These are phyloP conservation scores for Bryum argenteum DNA, from an alignment of 225 moss, liverwort and hornwort genomes.

Conservation along the genomic window DNA sequence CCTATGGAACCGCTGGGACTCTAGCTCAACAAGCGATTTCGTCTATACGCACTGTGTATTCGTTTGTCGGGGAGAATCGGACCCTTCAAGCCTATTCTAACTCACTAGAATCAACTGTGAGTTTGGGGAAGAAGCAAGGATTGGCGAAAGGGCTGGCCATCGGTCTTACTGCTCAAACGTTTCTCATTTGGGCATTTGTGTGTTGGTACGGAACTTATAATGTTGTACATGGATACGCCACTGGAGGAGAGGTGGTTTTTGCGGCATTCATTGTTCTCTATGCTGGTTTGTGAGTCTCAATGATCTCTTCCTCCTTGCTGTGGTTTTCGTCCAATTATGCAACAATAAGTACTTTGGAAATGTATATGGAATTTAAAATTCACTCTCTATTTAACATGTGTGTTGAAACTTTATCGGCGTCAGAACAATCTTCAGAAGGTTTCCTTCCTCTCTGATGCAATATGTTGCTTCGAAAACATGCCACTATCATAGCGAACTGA, in stretches of 20 bases:
- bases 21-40: constrained; percentile 65
- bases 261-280: constrained; percentile 47
- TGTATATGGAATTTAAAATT: no score
- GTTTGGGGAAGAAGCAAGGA: constrained; percentile 58
- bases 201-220: constrained; percentile 73
- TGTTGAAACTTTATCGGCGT: no score
- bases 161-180: constrained; percentile 53
- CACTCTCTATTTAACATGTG: no score
- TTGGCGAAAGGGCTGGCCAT: constrained; percentile 65
- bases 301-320: neutral
- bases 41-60: constrained; percentile 72
- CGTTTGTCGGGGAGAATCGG: constrained; percentile 67
- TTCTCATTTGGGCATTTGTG: constrained; percentile 68
- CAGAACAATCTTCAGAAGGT: no score
- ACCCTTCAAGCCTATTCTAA: constrained; percentile 51
- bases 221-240: constrained; percentile 39
- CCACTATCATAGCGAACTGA: no score
- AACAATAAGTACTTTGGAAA: no score
- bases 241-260: constrained; percentile 62
- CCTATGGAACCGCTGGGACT: constrained; percentile 42
- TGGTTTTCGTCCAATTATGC: no score
- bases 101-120: constrained; percentile 50
- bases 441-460: no score
- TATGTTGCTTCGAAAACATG: no score
- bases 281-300: constrained; percentile 53